Percentiles rank a stretch among this genome's conserved stretches.
Evolutionary conservation across 306 rosid genomes (phyloP).

Genomic region (Potentilla sterilis): DNA sequence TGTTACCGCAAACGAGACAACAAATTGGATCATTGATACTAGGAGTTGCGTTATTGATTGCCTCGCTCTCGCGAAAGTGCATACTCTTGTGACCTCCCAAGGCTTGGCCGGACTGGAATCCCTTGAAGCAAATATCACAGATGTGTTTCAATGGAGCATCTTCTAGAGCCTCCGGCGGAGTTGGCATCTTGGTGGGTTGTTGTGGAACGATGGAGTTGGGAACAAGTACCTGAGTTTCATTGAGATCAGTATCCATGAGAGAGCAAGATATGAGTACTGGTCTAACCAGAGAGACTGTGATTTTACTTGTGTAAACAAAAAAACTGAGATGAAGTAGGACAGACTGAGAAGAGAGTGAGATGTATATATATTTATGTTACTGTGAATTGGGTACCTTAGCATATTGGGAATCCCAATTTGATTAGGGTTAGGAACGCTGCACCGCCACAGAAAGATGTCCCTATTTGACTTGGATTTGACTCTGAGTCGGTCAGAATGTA

Average conservation of each 20-base stretch:
- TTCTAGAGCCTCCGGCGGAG: not conserved
- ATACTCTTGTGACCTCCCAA: constrained; percentile 54
- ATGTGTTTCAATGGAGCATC: not conserved
- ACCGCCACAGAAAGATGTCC: not conserved
- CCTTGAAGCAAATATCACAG: constrained; percentile 32
- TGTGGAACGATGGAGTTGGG: not conserved
- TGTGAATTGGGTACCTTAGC: not conserved
- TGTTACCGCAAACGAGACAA: constrained; percentile 26
- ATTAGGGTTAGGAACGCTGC: not conserved
- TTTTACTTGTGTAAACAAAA: too few relatives aligned
- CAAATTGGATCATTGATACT: not conserved
- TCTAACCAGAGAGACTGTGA: too few relatives aligned
- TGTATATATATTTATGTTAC: not conserved
- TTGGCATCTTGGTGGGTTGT: not conserved
- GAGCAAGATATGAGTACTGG: too few relatives aligned
- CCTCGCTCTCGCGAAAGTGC: constrained; percentile 23
- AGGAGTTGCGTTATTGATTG: not conserved
- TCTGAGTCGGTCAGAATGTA: not conserved
- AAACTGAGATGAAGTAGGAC: too few relatives aligned
- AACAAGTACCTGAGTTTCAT: not conserved
- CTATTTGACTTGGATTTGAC: not conserved
- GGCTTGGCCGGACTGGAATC: constrained; percentile 40
- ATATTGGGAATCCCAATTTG: not conserved
- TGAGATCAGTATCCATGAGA: too few relatives aligned
- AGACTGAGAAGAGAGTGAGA: too few relatives aligned